Conservation (phyloP, 371 early-diverging fungal genomes). For the Mucor circinelloides region DNA sequence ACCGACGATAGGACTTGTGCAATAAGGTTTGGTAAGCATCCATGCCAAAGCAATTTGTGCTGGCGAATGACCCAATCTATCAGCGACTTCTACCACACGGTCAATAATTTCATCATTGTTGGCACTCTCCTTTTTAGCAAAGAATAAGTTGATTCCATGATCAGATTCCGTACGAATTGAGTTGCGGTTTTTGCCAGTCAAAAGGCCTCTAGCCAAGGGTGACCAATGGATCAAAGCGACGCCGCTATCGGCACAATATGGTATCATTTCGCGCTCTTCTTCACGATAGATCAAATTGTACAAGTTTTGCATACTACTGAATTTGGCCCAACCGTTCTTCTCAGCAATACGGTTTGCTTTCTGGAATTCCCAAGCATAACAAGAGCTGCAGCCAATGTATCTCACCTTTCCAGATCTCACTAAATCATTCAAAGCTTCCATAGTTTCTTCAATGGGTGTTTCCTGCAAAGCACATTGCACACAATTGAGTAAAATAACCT, state of each 20-base stretch:
- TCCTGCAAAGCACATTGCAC: slow-evolving; percentile 6
- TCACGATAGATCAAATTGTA: slow-evolving; percentile 55
- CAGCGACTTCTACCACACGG: slow-evolving; percentile 17
- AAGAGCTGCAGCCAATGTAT: slow-evolving; percentile 39
- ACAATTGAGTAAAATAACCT: not conserved
- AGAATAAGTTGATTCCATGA: not conserved
- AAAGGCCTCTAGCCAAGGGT: slow-evolving; percentile 35
- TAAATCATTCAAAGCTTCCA: slow-evolving; percentile 53
- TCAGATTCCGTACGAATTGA: slow-evolving; percentile 2
- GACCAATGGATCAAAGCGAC: slow-evolving; percentile 47
- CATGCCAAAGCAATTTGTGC: slow-evolving; percentile 50
- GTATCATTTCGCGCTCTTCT: slow-evolving; percentile 58
- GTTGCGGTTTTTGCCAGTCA: slow-evolving; percentile 18
- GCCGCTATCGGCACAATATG: slow-evolving; percentile 36
- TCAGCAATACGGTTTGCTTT: slow-evolving; percentile 37
- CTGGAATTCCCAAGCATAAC: slow-evolving; percentile 32
- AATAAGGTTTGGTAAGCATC: slow-evolving; percentile 40
- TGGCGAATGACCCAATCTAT: slow-evolving; percentile 10
- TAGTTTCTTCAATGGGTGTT: slow-evolving; percentile 51
- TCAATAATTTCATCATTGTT: slow-evolving; percentile 15
- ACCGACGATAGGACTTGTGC: slow-evolving; percentile 50
- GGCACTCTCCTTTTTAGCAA: slow-evolving; percentile 7
- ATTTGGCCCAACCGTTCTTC: slow-evolving; percentile 49
- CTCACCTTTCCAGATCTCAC: slow-evolving; percentile 48
- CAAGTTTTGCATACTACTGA: slow-evolving; percentile 42